Conservation (phyloP, 2,329 filamentous ascomycete species). For the Sarocladiaceae sp. region DNA sequence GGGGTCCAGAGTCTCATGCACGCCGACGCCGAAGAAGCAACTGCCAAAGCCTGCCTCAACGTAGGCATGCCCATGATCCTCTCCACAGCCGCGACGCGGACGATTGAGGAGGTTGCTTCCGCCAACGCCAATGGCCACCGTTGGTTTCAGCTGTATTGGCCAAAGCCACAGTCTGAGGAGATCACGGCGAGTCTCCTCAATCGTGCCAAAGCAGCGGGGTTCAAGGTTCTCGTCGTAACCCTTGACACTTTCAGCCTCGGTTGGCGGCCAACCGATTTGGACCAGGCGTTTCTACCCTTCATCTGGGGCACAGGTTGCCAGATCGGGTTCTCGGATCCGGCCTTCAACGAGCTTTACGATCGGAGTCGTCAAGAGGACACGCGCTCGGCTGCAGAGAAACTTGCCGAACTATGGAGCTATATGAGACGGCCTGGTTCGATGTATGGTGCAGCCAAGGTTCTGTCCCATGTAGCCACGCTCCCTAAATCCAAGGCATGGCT, state of each 20-base stretch:
- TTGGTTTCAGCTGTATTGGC: constrained; percentile 74
- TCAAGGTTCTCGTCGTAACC: constrained; percentile 62
- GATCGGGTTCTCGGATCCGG: constrained; percentile 61
- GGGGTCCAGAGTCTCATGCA: constrained; percentile 66
- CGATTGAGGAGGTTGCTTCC: constrained; percentile 60
- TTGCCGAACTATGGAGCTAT: constrained; percentile 30
- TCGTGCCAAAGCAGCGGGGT: constrained; percentile 57
- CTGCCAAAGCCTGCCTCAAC: constrained; percentile 55
- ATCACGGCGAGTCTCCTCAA: constrained; percentile 57
- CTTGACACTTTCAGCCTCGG: constrained; percentile 64
- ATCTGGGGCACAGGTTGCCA: constrained; percentile 51
- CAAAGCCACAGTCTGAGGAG: constrained; percentile 51
- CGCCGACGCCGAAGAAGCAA: constrained; percentile 55
- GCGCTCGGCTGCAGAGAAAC: constrained; percentile 34
- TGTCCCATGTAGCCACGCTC: constrained; percentile 9
- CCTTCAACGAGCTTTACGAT: constrained; percentile 36
- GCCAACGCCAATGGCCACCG: constrained; percentile 51
- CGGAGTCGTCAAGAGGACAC: constrained; percentile 3
- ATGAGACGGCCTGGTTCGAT: constrained; percentile 17
- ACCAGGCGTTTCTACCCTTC: constrained; percentile 56
- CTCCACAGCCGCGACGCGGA: constrained; percentile 56
- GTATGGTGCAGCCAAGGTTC: constrained; percentile 13
- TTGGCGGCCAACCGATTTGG: constrained; percentile 64
- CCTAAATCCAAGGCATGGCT: constrained; percentile 18
- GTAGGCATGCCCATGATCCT: constrained; percentile 60